Base-by-base conservation (phyloP, 2,329 filamentous ascomycete genomes). In the Cercospora zeina region DNA sequence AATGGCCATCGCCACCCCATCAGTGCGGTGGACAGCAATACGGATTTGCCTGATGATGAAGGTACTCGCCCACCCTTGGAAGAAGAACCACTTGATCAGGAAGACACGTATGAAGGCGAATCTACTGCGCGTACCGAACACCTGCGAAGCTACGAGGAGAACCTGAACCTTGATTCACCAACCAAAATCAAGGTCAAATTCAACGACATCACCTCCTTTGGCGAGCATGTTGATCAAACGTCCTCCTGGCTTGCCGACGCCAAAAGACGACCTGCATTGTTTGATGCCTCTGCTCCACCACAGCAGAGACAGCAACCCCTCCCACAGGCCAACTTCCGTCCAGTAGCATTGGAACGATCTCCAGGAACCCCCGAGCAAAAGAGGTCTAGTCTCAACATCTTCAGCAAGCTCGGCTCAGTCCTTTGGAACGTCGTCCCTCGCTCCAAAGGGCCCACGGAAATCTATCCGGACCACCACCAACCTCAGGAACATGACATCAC, bases 101-200 rank as follows among this genome's bases (percentile, higher is more conserved):
- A 63, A 14, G 49, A 57, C 14, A 37, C 51, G 13, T 58, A 61
- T 13, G 61, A 61, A 13, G 37, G 62, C 9, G 59, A 59, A 11
- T 49, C 47, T 7, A 56, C 59, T 7, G 56, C 61, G 5, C 64
- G 59, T 7, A 11, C 33, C 21, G 30, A 51, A 30, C 9, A 31
- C 2, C 47, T 59, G 9, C 65, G 59, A 27, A 74, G 73, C 66
- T 76, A 76, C 63, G 70, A 74, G 58, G 74, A 76, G 58, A 66
- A 70, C 21, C 67, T 75, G n/a, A 76, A 76, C 49, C 54, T 71
- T 21, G 70, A 71, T 6, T 76, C 74, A 11, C 74, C 74, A 7
- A 67, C 68, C 34, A 75, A 74, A 51, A 67, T 76, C 55, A 64
- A 58, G 8, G 73, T 76, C 60, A 73, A 75, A 47, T 76, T 76